Percentiles rank a stretch among this genome's conserved stretches.
phyloP scores from a whole-genome alignment of 805 yeast genomes.

The Ogataea neopini region DNA sequence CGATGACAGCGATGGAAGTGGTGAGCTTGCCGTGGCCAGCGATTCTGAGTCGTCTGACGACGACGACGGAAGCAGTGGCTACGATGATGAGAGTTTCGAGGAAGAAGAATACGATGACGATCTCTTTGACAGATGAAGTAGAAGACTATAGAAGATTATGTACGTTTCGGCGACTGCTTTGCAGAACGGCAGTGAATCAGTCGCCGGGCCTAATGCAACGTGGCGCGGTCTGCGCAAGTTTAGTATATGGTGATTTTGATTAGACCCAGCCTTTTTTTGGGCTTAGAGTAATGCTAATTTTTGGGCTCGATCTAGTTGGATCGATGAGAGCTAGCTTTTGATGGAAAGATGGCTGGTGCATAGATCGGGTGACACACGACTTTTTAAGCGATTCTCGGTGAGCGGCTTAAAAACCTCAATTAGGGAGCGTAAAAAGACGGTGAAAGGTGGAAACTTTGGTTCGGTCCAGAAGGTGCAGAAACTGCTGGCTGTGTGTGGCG shows the following conservation, averaged over 20 bases:
- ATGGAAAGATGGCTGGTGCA: constrained; percentile 6
- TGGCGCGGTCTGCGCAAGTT: not conserved
- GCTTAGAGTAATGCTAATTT: not conserved
- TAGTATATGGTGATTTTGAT: no score
- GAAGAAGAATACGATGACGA: constrained; percentile 47
- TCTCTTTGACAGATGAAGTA: constrained; percentile 34
- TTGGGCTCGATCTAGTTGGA: constrained; percentile 4
- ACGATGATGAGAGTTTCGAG: constrained; percentile 65
- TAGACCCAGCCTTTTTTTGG: not conserved
- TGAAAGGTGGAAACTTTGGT: no score
- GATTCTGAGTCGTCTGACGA: constrained; percentile 34
- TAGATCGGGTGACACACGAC: constrained; percentile 5
- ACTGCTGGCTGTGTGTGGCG: no score
- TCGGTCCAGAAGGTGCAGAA: no score
- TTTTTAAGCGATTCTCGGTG: no score
- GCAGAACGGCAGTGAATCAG: not conserved
- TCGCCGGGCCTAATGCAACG: not conserved
- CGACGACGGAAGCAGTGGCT: constrained; percentile 47
- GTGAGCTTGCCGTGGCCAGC: not conserved
- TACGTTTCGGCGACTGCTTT: not conserved
- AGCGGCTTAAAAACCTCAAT: no score
- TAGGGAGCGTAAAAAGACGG: no score
- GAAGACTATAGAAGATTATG: no score
- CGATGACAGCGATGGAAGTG: constrained; percentile 2
- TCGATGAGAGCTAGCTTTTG: not conserved